phyloP scores from a whole-genome alignment of 139 green algal genomes.

The Picochlorum sp. region DNA sequence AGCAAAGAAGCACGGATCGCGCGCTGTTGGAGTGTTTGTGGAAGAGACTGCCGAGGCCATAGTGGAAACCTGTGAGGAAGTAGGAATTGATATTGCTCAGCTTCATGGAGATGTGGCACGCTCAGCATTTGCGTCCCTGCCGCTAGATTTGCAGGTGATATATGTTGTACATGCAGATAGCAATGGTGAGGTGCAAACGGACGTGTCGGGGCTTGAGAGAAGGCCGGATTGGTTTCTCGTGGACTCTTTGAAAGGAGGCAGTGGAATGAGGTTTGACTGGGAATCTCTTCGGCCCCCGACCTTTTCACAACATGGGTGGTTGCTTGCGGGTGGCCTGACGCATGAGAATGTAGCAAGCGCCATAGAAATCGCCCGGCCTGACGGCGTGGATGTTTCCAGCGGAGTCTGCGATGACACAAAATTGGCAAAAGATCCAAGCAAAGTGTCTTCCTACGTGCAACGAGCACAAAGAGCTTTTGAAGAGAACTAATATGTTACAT shows the following conservation, averaged over 20 bases:
- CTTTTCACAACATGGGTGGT: conserved; percentile 45
- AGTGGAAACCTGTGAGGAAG: conserved; percentile 25
- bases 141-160: conserved; percentile 38
- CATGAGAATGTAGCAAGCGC: conserved; percentile 62
- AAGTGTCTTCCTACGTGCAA: conserved; percentile 29
- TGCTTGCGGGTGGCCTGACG: conserved; percentile 64
- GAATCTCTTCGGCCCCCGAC: conserved; percentile 16
- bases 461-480: conserved; percentile 14
- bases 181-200: conserved; percentile 43
- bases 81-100: conserved; percentile 49
- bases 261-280: conserved; percentile 60
- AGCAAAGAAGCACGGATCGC: conserved; percentile 32
- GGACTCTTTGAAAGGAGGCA: conserved; percentile 64
- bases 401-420: conserved; percentile 61
- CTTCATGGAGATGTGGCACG: conserved; percentile 56
- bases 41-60: conserved; percentile 69
- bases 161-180: conserved; percentile 62
- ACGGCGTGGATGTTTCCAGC: conserved; percentile 72
- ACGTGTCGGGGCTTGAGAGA: conserved; percentile 18
- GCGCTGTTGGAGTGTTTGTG: conserved; percentile 80
- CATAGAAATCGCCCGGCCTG: conserved; percentile 37
- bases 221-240: conserved; percentile 60
- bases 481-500: neutral
- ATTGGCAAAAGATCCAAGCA: conserved; percentile 36
- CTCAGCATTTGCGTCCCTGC: conserved; percentile 24